A percentile compares a stretch with the other conserved stretches of the same genome.
phyloP scores from a whole-genome alignment of 768 basidiomycete species.

The Favolaschia claudopus region DNA sequence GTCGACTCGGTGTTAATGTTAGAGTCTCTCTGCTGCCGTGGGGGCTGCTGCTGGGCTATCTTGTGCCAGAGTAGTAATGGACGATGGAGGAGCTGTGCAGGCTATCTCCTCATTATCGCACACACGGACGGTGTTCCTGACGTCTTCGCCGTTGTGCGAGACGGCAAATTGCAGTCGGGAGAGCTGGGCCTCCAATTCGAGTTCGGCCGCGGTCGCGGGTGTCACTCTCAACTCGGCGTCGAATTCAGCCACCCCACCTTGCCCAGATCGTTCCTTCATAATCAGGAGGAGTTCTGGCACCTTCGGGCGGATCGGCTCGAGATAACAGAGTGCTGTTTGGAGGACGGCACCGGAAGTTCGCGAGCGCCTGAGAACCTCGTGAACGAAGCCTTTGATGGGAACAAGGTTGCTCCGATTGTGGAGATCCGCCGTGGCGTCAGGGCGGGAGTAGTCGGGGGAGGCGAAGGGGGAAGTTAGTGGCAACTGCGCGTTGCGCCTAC shows the following conservation, averaged over 20 bases:
- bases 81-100: constrained; percentile 19
- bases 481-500: constrained; percentile 49
- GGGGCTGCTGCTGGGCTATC: constrained; percentile 14
- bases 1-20: constrained; percentile 31
- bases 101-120: constrained; percentile 35
- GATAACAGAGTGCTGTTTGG: constrained; percentile 87
- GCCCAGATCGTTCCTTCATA: constrained; percentile 54
- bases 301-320: constrained; percentile 81
- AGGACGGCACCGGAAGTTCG: constrained; percentile 84
- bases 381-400: constrained; percentile 81
- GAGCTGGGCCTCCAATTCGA: constrained; percentile 48
- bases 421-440: constrained; percentile 25
- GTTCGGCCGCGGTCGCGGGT: constrained; percentile 51
- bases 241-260: constrained; percentile 48
- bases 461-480: constrained; percentile 61
- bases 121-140: constrained; percentile 54
- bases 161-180: constrained; percentile 27
- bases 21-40: constrained; percentile 24
- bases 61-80: constrained; percentile 1
- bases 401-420: constrained; percentile 49
- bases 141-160: constrained; percentile 29
- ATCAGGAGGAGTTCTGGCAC: constrained; percentile 74
- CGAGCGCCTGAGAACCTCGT: constrained; percentile 88
- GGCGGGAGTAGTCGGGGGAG: constrained; percentile 34
- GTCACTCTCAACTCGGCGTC: constrained; percentile 52